Evolutionary conservation across 495 filamentous ascomycete species (phyloP), one percentile per base, ranked within the genome.

Genomic region (Hyaloscypha hepaticicola): DNA sequence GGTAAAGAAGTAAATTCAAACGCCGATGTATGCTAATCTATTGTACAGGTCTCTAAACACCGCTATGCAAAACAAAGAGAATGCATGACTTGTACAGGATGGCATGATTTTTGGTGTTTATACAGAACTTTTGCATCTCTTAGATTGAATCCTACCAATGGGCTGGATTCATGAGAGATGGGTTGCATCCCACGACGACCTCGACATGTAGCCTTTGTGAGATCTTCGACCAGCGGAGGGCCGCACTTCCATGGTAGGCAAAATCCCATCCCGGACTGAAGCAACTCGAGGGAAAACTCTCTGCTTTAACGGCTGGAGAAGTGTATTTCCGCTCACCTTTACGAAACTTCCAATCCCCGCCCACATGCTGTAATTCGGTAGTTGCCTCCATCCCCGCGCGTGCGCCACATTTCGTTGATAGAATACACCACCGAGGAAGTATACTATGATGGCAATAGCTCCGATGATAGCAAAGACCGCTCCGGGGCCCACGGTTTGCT

Each of bases 381-480:
- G 81, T 72, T 98, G 96, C 66, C 90, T 84, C 96, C 93, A 99
- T 28, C 96, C 96, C 33, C 96, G 82, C 60, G 96, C 93, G 73
- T 98, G 91, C 78, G 92, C 90, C 61, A 99, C 96, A 12, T 90
- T 96, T 53, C 96, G 86, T 72, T 97, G 92, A 77, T 98, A 99
- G 41, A 96, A 90, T 71, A 95, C 90, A 69, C 96, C 96, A 62
- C 96, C 96, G 26, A 96, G 78, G 45, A 97, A 74, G 76, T 99
- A 99, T 25, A 93, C 96, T 5, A 91, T 78, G 19, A 96, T 82
- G 16, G 92, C 90, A 61, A 96, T 92, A 55, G 80, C 87, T 75
- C 81, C 89, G 77, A 99, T 98, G 63, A 97, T 89, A 53, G 91
- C 92, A 74, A 99, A 99, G 3, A 99, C 90, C 26, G 90, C 91